Evolutionary conservation across 108 stramenopile species (phyloP), one percentile per base, ranked within the genome.

Genomic region (Stephanodiscus triporus): DNA sequence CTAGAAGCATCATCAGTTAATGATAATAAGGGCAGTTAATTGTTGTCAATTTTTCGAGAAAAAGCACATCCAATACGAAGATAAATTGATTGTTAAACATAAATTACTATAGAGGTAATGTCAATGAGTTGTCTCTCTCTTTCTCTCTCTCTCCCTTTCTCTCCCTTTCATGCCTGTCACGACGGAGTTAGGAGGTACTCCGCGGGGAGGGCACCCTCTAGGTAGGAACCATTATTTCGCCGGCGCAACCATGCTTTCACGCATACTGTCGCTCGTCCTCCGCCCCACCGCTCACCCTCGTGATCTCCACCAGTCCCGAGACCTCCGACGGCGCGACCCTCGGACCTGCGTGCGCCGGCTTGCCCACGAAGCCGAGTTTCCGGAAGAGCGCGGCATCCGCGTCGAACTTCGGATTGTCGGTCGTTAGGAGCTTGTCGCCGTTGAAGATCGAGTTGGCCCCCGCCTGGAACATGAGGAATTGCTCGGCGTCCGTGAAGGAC

Each of bases 401-500:
- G 59, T 95, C 91, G 72, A 98, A 97, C 64, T 91, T 96, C 2
- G 96, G 96, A 82, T 98, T 98, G 69, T 84, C 80, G 2, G 98
- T 97, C 9, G 98, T 98, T 54, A 98, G 81, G 45, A 98, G 86
- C 81, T 92, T 96, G 78, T 98, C 98, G 14, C 98, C 98, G 66
- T 96, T 98, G 77, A 98, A 98, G 69, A 98, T 98, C 51, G 95
- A 96, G 84, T 98, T 98, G 43, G 98, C 98, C 19, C 98, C 98
- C 10, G 97, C 97, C 77, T 94, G 91, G 86, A 98, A 98, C 96
- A 98, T 97, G 54, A 98, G 70, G 68, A 78, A 97, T 82, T 98
- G 97, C 68, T 97, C 98, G 27, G 95, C 95, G 68, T 97, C 87
- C 51, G 89, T 89, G 74, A 98, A 97, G 61, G 93, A 93, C 38